Base-by-base conservation (phyloP, 495 filamentous ascomycete species). In the Hyaloscypha variabilis region DNA sequence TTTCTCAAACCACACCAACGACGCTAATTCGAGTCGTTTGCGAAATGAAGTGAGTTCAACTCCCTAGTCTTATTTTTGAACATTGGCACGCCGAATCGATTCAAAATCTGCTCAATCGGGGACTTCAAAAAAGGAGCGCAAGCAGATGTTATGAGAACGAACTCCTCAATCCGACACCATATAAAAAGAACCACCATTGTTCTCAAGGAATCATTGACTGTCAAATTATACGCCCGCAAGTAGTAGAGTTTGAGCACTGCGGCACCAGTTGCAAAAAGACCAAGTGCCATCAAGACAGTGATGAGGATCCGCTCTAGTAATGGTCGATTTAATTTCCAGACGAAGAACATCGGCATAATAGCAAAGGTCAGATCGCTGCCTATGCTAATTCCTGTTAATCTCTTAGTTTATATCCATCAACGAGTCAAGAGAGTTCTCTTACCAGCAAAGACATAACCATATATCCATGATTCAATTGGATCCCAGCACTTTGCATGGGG, bases 221-320 rank as follows among this genome's bases (percentile, higher is more conserved):
- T 25, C 26, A 24, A 19, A 57, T 57, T 26, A 26, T 57, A 57
- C 24, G 54, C 17, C 54, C 26, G 19, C 24, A 26, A 26, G 26
- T 57, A 57, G 26, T 23, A 23, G 26, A 57, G 19, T 26, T 57
- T 57, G n/a, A 57, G 26, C 11, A 31, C 54, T 57, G n/a, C 54
- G n/a, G 54, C 54, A 26, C 24, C 54, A 25, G 54, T 57, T 26
- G 54, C 54, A 3, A 57, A 57, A 26, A 57, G 54, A 57, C 54
- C 54, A n/a, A 57, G 17, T 36, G 54, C 26, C 54, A 57, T 57
- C 28, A 57, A 57, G 2, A 57, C 14, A 28, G 54, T 23, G 2
- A 57, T 57, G 54, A 57, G 54, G 26, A n/a, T 23, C n/a, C 49
- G 49, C 49, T 51, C 54, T 1, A 57, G 17, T 2, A 29, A 19